Base-by-base conservation (phyloP, 108 stramenopile genomes). In the Nannochloropsis granulata region DNA sequence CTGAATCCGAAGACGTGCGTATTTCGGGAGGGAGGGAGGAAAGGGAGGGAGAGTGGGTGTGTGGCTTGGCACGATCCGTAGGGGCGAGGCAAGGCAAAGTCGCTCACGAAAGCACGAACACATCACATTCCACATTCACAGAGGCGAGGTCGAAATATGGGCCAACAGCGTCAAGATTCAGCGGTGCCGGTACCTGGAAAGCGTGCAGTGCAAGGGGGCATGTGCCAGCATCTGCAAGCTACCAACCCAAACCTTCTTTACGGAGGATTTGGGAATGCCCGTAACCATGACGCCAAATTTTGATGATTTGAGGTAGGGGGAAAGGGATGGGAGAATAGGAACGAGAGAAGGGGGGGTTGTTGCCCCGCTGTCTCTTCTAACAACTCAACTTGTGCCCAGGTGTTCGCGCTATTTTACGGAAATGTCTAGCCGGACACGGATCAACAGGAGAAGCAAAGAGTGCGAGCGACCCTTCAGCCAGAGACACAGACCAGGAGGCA, bases 221-320 rank as follows among this genome's bases (percentile, higher is more conserved):
- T 90, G 90, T 43, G 82, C 86, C 13, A 88, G 89, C 45, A 89
- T 90, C 86, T 90, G 90, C 85, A 90, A 90, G 85, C 23, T 89
- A 12, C 90, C 90, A 13, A 90, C 89, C 0, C 84, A 90, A 45
- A 45, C 83, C 12, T 87, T 87, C 87, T 87, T 87, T 83, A 43
- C 43, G 81, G 86, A 87, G 82, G 86, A 87, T 25, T 34, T 87
- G 44, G 86, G 83, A 7, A 87, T 87, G 86, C 86, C 86, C 56
- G 23, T 87, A 79, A 44, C 82, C 25, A 81, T 83, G 83, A 81
- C 83, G 21, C 83, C 86, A 12, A 71, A 84, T 79, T 84, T 84
- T 45, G 83, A 84, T 43, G 83, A 87, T 83, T 80, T 87, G 24
- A 83, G 82, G 56, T 87, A 71, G 56, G 56, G 21, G 11, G 5